phyloP scores from a whole-genome alignment of 768 basidiomycete species.

The Collybia sordida region DNA sequence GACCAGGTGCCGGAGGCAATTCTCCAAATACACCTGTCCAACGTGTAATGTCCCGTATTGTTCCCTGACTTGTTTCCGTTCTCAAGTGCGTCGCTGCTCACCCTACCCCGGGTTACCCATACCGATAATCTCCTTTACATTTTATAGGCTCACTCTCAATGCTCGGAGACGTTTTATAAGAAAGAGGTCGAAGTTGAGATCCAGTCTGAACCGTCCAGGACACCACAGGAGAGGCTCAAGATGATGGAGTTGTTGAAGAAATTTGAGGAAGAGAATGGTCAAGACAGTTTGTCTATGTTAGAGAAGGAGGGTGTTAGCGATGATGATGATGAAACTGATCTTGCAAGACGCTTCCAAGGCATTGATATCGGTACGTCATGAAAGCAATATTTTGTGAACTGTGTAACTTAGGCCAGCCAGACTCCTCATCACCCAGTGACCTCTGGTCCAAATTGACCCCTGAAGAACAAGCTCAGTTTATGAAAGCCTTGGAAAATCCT shows the following conservation, averaged over 20 bases:
- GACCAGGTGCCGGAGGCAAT: constrained; percentile 68
- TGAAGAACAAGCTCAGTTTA: constrained; percentile 61
- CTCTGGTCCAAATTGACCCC: constrained; percentile 63
- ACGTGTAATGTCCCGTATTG: constrained; percentile 82
- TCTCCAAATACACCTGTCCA: constrained; percentile 81
- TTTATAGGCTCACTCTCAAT: constrained; percentile 58
- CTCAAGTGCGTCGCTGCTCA: constrained; percentile 46
- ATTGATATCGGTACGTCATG: constrained; percentile 60
- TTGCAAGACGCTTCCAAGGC: constrained; percentile 49
- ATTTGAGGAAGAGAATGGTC: constrained; percentile 62
- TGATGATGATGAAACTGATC: constrained; percentile 36
- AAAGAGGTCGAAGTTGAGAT: constrained; percentile 71
- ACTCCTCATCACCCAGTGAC: constrained; percentile 50
- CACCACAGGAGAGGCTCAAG: constrained; percentile 53
- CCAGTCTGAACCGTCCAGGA: constrained; percentile 50
- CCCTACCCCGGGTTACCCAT: constrained; percentile 3
- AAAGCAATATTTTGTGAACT: neutral
- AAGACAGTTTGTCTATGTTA: too few species aligned
- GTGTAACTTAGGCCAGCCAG: constrained; percentile 29
- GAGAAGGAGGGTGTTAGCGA: constrained; percentile 40
- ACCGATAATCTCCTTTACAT: neutral
- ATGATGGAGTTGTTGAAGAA: constrained; percentile 73
- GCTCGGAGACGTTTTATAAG: constrained; percentile 82
- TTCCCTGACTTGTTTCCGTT: constrained; percentile 76
- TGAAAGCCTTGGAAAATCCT: constrained; percentile 58